Evolutionary conservation across 1,284 basidiomycete species (phyloP).

Genomic region (Ganoderma leucocontextum): DNA sequence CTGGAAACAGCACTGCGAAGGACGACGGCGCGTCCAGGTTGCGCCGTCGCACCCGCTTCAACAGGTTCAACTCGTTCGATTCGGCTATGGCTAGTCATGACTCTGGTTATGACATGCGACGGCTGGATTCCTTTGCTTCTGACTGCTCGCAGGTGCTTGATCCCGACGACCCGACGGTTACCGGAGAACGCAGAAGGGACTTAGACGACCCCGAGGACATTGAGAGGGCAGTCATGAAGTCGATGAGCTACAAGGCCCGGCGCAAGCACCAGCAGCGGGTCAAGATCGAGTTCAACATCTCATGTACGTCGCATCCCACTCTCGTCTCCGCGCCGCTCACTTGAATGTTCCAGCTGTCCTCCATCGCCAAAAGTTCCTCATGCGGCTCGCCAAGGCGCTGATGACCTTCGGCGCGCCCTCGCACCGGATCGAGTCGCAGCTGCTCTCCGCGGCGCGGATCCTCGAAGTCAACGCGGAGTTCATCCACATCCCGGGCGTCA

Average conservation of each 20-base stretch:
- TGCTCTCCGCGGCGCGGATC: conserved; percentile 79
- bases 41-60: conserved; percentile 8
- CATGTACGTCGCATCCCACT: conserved; percentile 52
- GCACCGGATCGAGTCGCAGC: conserved; percentile 75
- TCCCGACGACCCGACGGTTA: conserved; percentile 44
- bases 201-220: conserved; percentile 67
- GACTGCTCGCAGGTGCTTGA: conserved; percentile 40
- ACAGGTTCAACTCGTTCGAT: conserved; percentile 22
- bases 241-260: conserved; percentile 71
- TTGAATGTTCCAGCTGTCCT: conserved; percentile 51
- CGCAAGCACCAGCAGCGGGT: conserved; percentile 68
- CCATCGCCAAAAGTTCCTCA: conserved; percentile 67
- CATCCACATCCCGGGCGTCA: conserved; percentile 81
- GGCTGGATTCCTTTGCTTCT: conserved; percentile 28
- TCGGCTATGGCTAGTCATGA: conserved; percentile 21
- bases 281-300: conserved; percentile 75
- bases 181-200: conserved; percentile 43
- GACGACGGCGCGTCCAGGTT: neutral
- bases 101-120: conserved; percentile 16
- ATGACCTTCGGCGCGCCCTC: conserved; percentile 78
- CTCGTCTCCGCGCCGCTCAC: conserved; percentile 32
- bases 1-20: neutral
- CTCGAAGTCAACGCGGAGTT: conserved; percentile 87
- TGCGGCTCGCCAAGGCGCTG: conserved; percentile 69
- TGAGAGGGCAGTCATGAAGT: conserved; percentile 61